These are phyloP conservation scores for Pseudofabraea citricarpa DNA, from an alignment of 2,329 filamentous ascomycete species.

Conservation along the genomic window DNA sequence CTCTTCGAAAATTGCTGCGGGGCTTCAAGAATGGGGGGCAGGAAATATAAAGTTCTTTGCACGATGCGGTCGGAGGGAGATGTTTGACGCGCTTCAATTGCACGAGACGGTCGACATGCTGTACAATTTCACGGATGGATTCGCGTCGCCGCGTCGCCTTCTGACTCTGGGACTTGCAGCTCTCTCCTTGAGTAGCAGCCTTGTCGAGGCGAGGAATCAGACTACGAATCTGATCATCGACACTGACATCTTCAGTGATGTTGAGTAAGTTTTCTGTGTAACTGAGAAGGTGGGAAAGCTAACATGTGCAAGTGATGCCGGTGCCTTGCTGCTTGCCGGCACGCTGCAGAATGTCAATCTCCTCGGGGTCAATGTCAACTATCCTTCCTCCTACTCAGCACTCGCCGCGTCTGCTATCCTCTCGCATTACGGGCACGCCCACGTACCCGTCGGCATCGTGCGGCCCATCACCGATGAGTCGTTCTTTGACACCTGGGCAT, in stretches of 20 bases:
- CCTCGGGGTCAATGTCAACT: conserved; percentile 37
- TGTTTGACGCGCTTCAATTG: too few species aligned
- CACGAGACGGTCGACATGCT: too few species aligned
- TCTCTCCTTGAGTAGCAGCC: not conserved
- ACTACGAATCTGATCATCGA: conserved; percentile 40
- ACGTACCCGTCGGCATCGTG: conserved; percentile 33
- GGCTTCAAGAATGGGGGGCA: too few species aligned
- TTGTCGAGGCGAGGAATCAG: not conserved
- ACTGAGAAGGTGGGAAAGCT: not conserved
- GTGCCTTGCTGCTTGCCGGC: conserved; percentile 36
- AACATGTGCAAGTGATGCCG: conserved; percentile 31
- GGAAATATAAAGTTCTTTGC: too few species aligned
- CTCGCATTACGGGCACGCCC: conserved; percentile 33
- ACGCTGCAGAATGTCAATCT: conserved; percentile 33
- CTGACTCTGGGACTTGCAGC: conserved; percentile 1
- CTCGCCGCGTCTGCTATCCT: conserved; percentile 29
- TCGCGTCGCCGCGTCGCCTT: not conserved
- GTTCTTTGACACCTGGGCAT: conserved; percentile 38
- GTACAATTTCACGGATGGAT: not conserved
- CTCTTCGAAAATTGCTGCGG: too few species aligned
- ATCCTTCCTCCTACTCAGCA: conserved; percentile 36
- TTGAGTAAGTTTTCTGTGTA: conserved; percentile 32
- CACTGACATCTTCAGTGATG: conserved; percentile 42
- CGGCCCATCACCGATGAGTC: conserved; percentile 36
- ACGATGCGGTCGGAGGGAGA: too few species aligned